Conservation (phyloP, 2,329 filamentous ascomycete species). For the Fusarium sp. region DNA sequence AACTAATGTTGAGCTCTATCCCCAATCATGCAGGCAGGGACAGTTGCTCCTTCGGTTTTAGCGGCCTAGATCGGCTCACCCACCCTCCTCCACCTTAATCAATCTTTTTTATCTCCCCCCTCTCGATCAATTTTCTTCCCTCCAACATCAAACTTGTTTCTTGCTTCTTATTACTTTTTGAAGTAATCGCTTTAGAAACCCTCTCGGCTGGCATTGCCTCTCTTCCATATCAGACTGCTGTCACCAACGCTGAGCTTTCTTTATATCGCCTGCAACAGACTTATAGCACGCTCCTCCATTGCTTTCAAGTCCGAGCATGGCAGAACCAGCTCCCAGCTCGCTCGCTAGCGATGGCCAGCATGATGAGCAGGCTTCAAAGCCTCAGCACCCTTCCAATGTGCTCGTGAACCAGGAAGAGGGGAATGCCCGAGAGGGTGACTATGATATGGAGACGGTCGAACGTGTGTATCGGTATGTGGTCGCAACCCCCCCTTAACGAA, state of each 20-base stretch:
- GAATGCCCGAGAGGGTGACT: slow-evolving; percentile 53
- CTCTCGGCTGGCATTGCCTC: slow-evolving; percentile 39
- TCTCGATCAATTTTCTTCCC: slow-evolving; percentile 20
- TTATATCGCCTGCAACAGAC: slow-evolving; percentile 44
- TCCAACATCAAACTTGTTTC: slow-evolving; percentile 19
- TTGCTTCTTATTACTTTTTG: background rate
- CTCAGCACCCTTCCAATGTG: slow-evolving; percentile 32
- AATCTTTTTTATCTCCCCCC: slow-evolving; percentile 25
- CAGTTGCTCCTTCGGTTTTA: slow-evolving; percentile 34
- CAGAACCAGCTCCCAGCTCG: slow-evolving; percentile 47
- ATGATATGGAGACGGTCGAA: slow-evolving; percentile 64
- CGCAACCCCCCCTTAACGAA: background rate
- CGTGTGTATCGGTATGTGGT: slow-evolving; percentile 58
- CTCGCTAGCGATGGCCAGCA: slow-evolving; percentile 50
- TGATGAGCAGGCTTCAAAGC: slow-evolving; percentile 34
- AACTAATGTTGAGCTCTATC: slow-evolving; percentile 8
- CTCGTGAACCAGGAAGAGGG: slow-evolving; percentile 47
- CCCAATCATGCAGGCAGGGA: slow-evolving; percentile 19
- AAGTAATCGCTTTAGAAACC: slow-evolving; percentile 6
- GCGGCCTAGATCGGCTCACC: slow-evolving; percentile 40
- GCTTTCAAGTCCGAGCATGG: slow-evolving; percentile 63
- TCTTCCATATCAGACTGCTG: slow-evolving; percentile 27
- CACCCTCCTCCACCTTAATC: slow-evolving; percentile 18
- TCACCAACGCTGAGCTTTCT: background rate
- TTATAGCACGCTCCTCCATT: slow-evolving; percentile 65